phyloP scores from a whole-genome alignment of 1,284 basidiomycete genomes.

The Takashimella tepidaria region DNA sequence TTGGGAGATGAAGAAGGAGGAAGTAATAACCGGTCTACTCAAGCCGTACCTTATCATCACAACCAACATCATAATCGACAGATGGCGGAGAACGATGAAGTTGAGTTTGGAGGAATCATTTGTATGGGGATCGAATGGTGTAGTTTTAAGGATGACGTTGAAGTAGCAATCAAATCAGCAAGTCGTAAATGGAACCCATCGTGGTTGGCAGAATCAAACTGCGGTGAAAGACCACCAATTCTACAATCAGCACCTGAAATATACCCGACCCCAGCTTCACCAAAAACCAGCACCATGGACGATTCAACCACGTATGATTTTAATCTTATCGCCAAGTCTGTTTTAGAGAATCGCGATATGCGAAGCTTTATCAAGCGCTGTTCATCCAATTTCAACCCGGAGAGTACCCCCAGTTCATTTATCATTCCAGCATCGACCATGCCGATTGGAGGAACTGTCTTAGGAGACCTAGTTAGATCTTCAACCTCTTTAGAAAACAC shows the following conservation, averaged over 20 bases:
- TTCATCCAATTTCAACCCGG: too few species aligned
- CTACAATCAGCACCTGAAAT: too few species aligned
- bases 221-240: too few species aligned
- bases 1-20: neutral
- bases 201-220: conserved; percentile 5
- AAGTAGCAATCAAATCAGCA: conserved; percentile 2
- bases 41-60: too few species aligned
- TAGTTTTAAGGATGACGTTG: conserved; percentile 15
- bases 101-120: conserved; percentile 22
- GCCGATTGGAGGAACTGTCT: neutral
- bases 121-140: conserved; percentile 34
- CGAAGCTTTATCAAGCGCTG: neutral
- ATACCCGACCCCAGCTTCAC: too few species aligned
- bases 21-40: neutral
- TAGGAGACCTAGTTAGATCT: conserved; percentile 10
- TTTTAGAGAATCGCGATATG: conserved; percentile 11
- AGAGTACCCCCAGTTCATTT: too few species aligned
- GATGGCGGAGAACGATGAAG: conserved; percentile 13
- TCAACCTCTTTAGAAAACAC: neutral
- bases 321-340: conserved; percentile 5
- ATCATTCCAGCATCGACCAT: neutral
- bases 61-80: neutral
- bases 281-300: too few species aligned
- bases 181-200: conserved; percentile 9
- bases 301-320: conserved; percentile 5